phyloP scores from a whole-genome alignment of 257 asterid species.

The Leptodermis oblonga region DNA sequence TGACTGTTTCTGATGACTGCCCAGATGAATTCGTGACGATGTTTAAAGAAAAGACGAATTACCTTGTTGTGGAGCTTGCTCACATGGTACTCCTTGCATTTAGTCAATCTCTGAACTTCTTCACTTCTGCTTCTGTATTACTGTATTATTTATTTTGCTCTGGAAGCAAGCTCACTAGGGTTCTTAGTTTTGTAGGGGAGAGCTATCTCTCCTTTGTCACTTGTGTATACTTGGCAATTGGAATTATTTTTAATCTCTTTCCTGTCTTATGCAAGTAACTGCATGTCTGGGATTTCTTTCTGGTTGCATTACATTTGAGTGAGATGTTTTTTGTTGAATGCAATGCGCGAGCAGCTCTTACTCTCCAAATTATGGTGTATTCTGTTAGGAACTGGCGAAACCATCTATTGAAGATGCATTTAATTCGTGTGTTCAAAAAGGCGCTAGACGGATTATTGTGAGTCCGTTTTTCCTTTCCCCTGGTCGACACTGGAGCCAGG shows the following conservation, averaged over 20 bases:
- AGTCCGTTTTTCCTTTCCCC: conserved; percentile 97
- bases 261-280: neutral
- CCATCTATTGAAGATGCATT: conserved; percentile 92
- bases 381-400: conserved; percentile 78
- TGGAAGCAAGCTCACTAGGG: neutral
- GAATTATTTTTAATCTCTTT: neutral
- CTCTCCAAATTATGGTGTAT: neutral
- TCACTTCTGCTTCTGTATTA: conserved; percentile 67
- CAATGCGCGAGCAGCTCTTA: neutral
- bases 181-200: neutral
- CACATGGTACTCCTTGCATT: conserved; percentile 66
- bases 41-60: conserved; percentile 73
- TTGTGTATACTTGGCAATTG: neutral
- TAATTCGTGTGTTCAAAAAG: conserved; percentile 67
- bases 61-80: conserved; percentile 91
- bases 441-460: conserved; percentile 78
- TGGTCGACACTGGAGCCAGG: conserved; percentile 96
- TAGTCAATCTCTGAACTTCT: neutral
- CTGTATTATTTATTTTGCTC: conserved; percentile 13
- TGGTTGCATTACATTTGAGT: neutral
- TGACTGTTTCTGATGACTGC: too few relatives aligned
- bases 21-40: conserved; percentile 84
- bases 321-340: neutral
- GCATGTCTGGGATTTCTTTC: neutral
- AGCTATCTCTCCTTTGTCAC: neutral